Percentiles rank a stretch among this genome's conserved stretches.
phyloP scores from a whole-genome alignment of 2,329 filamentous ascomycete species.

The Ophiostoma fasciatum region DNA sequence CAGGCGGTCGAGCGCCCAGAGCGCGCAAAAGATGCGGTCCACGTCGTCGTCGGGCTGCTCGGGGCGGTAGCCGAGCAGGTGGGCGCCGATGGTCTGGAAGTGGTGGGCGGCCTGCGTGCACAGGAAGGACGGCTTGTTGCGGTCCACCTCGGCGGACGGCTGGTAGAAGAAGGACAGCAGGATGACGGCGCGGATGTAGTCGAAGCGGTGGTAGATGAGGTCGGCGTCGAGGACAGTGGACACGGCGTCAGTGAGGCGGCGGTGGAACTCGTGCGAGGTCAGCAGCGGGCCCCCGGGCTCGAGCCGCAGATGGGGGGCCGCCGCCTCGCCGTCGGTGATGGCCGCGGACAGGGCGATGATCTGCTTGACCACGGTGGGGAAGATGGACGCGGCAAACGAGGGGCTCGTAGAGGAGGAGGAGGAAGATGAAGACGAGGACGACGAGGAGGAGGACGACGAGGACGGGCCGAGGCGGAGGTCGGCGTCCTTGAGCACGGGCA shows the following conservation, averaged over 20 bases:
- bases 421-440: constrained; percentile 4
- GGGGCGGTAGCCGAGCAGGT: constrained; percentile 25
- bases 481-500: constrained; percentile 32
- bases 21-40: constrained; percentile 38
- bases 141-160: constrained; percentile 35
- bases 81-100: constrained; percentile 39
- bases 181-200: constrained; percentile 37
- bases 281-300: constrained; percentile 25
- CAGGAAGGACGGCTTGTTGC: constrained; percentile 38
- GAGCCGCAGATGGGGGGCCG: constrained; percentile 27
- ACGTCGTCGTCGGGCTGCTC: constrained; percentile 25
- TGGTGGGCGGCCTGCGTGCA: constrained; percentile 41
- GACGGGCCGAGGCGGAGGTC: constrained; percentile 8
- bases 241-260: constrained; percentile 31
- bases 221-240: constrained; percentile 36
- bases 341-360: constrained; percentile 40
- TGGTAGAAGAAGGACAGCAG: constrained; percentile 46
- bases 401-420: too few relatives aligned
- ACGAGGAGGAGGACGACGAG: neutral
- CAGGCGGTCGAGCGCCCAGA: constrained; percentile 47
- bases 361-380: constrained; percentile 33
- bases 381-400: constrained; percentile 18
- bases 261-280: constrained; percentile 31
- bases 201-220: constrained; percentile 36
- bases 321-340: constrained; percentile 27